phyloP scores from a whole-genome alignment of 495 filamentous ascomycete genomes.

The Tuber melanosporum region DNA sequence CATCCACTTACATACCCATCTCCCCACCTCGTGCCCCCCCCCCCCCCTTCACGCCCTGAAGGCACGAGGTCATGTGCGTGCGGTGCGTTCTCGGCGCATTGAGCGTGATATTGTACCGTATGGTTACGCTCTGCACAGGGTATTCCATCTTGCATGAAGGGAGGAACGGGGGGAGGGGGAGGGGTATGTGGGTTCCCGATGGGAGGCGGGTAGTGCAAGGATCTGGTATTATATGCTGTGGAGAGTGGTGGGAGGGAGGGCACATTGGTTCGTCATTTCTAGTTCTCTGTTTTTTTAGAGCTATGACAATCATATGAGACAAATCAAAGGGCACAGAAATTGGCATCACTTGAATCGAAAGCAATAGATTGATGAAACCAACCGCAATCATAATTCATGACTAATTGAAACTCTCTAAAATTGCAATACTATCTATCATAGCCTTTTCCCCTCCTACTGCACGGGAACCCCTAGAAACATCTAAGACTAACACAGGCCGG shows the following conservation, averaged over 20 bases:
- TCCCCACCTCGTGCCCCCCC: neutral
- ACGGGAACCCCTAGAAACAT: neutral
- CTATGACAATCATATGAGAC: neutral
- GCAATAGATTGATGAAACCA: neutral
- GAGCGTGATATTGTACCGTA: neutral
- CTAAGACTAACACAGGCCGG: neutral
- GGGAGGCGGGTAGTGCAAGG: neutral
- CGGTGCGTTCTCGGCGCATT: neutral
- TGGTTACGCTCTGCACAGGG: neutral
- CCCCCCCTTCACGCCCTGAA: neutral
- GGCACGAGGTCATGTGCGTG: neutral
- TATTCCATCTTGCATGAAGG: neutral
- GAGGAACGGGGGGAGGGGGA: neutral
- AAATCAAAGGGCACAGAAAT: neutral
- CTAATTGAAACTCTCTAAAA: neutral
- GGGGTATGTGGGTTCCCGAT: neutral
- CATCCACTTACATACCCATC: neutral
- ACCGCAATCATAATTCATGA: neutral
- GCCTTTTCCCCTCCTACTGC: neutral
- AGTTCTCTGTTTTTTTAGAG: neutral
- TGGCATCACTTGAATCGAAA: neutral
- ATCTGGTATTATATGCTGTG: neutral
- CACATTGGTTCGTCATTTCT: neutral
- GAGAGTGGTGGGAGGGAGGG: neutral
- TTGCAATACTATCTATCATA: neutral